Evolutionary conservation across 768 basidiomycete genomes (phyloP).

Genomic region (Russula ochroleuca): DNA sequence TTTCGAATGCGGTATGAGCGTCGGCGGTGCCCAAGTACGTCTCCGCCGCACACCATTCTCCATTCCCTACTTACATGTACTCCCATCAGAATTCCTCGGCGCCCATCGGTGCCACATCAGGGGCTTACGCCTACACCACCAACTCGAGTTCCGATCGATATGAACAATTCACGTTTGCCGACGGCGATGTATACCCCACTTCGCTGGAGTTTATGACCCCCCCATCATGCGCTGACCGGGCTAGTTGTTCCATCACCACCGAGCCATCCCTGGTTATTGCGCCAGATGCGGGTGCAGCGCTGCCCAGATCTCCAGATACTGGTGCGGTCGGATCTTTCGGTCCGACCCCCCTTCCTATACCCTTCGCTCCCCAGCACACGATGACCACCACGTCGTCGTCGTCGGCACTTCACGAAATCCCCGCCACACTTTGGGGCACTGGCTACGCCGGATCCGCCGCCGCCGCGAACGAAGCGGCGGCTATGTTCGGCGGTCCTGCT

Average conservation of each 20-base stretch:
- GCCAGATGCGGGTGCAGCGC: too few species aligned
- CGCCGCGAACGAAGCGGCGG: neutral
- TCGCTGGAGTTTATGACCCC: slow-evolving; percentile 13
- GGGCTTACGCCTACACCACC: slow-evolving; percentile 11
- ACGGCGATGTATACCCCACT: slow-evolving; percentile 19
- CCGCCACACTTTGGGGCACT: slow-evolving; percentile 19
- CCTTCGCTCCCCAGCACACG: slow-evolving; percentile 11
- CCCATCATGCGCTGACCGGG: slow-evolving; percentile 16
- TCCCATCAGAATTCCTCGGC: slow-evolving; percentile 6
- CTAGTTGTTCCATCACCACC: slow-evolving; percentile 6
- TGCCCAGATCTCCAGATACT: slow-evolving; percentile 10
- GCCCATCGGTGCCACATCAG: slow-evolving; percentile 9
- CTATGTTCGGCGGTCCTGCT: slow-evolving; percentile 4
- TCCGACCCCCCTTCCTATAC: slow-evolving; percentile 19
- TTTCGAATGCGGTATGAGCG: neutral
- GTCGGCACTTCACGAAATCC: slow-evolving; percentile 13
- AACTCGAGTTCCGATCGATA: slow-evolving; percentile 2
- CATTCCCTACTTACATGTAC: neutral
- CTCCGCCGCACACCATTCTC: neutral
- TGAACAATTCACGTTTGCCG: slow-evolving; percentile 20
- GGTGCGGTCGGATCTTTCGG: slow-evolving; percentile 11
- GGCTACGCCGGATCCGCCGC: slow-evolving; percentile 8
- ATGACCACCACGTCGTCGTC: neutral
- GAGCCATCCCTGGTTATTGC: slow-evolving; percentile 11
- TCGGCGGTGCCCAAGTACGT: slow-evolving; percentile 16